Base-by-base conservation (phyloP, 768 basidiomycete species). In the Dentipellis sp. region DNA sequence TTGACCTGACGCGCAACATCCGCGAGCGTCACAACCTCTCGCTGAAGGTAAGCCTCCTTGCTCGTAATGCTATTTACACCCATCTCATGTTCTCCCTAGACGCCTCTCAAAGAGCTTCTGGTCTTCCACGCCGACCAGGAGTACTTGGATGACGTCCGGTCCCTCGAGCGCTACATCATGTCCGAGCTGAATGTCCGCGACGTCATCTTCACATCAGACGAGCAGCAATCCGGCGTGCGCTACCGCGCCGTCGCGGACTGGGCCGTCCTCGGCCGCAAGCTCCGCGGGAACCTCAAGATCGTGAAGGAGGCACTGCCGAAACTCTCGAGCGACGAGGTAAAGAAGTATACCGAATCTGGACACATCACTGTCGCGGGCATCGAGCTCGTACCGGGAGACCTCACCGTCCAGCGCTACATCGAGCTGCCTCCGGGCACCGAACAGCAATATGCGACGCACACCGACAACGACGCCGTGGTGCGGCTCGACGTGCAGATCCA, bases 141-240 rank as follows among this genome's bases (percentile, higher is more conserved):
- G 66, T 98, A 92, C 72, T 78, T 97, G 54, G 82, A 80, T 49
- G 97, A 99, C 67, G 84, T 92, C 66, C 78, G 79, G 62, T 83
- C 88, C 3, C 78, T 99, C 54, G 84, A 89, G 61, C 78, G 84
- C 42, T 98, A 98, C 74, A 85, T 99, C 64, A 78, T 85, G 63
- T 94, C 92, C 14, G 95, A 99, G 69, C 84, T 99, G 64, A 99
- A 99, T 71, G 84, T 98, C 56, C 91, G 93, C 22, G 84, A 91
- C 62, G 74, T 99, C 63, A 69, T 89, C 59, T 91, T 97, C 78
- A 94, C 86, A 54, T 88, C 88, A 1, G 89, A 97, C 67, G 97
- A 98, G 70, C 72, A 76, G 11, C 70, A 79, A 34, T 91, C 92
- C 36, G 92, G 94, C 21, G 88, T 97, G 62, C 83, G 83, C 59